phyloP scores from a whole-genome alignment of 2,329 filamentous ascomycete genomes.

The Cordyceps sp. region DNA sequence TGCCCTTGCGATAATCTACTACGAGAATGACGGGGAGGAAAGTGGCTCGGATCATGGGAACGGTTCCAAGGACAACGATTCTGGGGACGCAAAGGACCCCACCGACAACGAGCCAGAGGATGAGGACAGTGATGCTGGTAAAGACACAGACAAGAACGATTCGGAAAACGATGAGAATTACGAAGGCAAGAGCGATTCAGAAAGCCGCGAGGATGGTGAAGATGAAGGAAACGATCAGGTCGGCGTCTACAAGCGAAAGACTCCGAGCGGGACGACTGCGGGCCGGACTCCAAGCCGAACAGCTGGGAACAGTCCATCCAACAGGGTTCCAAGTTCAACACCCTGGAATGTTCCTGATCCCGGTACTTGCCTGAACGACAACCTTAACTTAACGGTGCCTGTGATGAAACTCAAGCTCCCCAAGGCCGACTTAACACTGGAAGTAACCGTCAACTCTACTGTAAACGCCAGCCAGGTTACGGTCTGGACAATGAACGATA shows the following conservation, averaged over 20 bases:
- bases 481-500: constrained; percentile 36
- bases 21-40: constrained; percentile 38
- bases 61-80: neutral
- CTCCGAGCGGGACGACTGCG: neutral
- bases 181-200: no score
- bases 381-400: constrained; percentile 33
- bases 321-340: constrained; percentile 27
- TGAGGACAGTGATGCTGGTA: no score
- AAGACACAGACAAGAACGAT: no score
- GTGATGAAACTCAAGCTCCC: constrained; percentile 28
- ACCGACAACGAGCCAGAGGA: no score
- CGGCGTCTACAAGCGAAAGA: neutral
- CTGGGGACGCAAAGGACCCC: neutral
- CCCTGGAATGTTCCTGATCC: constrained; percentile 33
- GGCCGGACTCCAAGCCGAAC: neutral
- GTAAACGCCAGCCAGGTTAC: constrained; percentile 31
- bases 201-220: no score
- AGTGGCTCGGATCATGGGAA: constrained; percentile 3
- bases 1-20: constrained; percentile 48
- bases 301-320: neutral
- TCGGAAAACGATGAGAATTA: no score
- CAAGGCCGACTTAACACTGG: constrained; percentile 21
- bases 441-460: constrained; percentile 28
- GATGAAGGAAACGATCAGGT: no score
- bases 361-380: constrained; percentile 39